These are phyloP conservation scores for Candida takata DNA, from an alignment of 805 yeast genomes.

Conservation along the genomic window DNA sequence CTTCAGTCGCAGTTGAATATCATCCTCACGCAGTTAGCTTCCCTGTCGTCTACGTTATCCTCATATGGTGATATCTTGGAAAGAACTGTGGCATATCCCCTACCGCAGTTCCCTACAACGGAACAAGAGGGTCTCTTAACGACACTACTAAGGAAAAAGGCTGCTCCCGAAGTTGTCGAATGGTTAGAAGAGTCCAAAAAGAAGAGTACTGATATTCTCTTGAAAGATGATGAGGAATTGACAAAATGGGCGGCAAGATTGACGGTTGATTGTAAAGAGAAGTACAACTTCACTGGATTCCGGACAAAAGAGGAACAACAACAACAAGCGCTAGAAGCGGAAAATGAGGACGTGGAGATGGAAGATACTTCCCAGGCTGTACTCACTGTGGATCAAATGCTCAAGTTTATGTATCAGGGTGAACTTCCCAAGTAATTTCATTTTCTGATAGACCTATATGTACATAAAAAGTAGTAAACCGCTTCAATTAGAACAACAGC, in stretches of 20 bases:
- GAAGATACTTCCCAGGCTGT: constrained; percentile 2
- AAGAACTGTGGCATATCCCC: constrained; percentile 74
- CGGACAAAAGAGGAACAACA: constrained; percentile 44
- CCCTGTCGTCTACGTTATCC: constrained; percentile 66
- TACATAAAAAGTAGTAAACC: not conserved
- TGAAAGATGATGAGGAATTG: constrained; percentile 52
- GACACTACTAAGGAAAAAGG: constrained; percentile 79
- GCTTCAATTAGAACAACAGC: not conserved
- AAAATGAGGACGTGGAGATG: constrained; percentile 7
- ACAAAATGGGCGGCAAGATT: constrained; percentile 60
- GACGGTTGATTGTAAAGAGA: constrained; percentile 46
- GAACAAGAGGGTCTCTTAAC: constrained; percentile 79
- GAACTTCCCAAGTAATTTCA: constrained; percentile 13
- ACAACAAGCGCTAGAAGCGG: constrained; percentile 7
- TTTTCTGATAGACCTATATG: too few relatives aligned
- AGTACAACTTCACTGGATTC: constrained; percentile 58
- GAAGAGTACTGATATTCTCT: constrained; percentile 14
- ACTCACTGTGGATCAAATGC: constrained; percentile 31
- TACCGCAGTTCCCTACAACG: constrained; percentile 77
- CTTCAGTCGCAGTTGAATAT: constrained; percentile 82
- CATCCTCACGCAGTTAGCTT: constrained; percentile 70
- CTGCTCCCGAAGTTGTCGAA: constrained; percentile 81
- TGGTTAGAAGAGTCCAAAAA: constrained; percentile 59
- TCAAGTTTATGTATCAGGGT: constrained; percentile 42
- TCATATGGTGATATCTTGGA: constrained; percentile 51